phyloP scores from a whole-genome alignment of 2,329 filamentous ascomycete species.

The Stagonosporopsis cucurbitacearum region DNA sequence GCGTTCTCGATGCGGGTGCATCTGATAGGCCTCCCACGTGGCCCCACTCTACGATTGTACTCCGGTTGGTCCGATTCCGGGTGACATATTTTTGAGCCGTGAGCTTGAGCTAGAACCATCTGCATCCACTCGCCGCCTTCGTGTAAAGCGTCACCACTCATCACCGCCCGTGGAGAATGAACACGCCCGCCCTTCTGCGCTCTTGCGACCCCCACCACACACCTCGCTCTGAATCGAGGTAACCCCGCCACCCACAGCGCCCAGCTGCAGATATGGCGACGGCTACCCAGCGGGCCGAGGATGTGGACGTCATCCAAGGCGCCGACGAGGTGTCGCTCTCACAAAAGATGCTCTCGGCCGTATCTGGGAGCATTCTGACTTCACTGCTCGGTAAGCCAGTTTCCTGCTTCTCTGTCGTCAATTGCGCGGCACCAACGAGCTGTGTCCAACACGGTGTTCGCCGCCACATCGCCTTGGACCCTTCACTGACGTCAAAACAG shows the following conservation, averaged over 20 bases:
- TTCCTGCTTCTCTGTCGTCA: background rate
- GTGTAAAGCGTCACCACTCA: conserved; percentile 17
- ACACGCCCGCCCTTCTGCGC: conserved; percentile 30
- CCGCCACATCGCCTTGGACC: background rate
- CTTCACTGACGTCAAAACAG: conserved; percentile 55
- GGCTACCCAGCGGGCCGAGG: conserved; percentile 45
- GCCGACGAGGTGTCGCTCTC: conserved; percentile 74
- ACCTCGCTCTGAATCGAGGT: conserved; percentile 40
- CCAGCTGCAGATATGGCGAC: conserved; percentile 34
- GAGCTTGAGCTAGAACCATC: conserved; percentile 12
- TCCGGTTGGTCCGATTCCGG: conserved; percentile 22
- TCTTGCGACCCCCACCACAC: conserved; percentile 29
- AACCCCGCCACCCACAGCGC: conserved; percentile 27
- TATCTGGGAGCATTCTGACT: conserved; percentile 87
- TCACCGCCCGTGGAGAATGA: conserved; percentile 39
- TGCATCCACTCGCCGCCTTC: conserved; percentile 21
- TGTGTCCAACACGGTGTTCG: conserved; percentile 11
- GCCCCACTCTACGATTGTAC: conserved; percentile 1
- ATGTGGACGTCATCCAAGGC: conserved; percentile 50
- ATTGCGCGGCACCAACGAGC: background rate
- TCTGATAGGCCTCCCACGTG: conserved; percentile 32
- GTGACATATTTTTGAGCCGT: conserved; percentile 24
- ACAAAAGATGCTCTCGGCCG: conserved; percentile 95
- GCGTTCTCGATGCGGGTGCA: conserved; percentile 20
- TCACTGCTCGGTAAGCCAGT: conserved; percentile 76